Percentiles rank a stretch among this genome's conserved stretches.
Conservation (phyloP, 75 land plant species). For the Cupressus sempervirens region DNA sequence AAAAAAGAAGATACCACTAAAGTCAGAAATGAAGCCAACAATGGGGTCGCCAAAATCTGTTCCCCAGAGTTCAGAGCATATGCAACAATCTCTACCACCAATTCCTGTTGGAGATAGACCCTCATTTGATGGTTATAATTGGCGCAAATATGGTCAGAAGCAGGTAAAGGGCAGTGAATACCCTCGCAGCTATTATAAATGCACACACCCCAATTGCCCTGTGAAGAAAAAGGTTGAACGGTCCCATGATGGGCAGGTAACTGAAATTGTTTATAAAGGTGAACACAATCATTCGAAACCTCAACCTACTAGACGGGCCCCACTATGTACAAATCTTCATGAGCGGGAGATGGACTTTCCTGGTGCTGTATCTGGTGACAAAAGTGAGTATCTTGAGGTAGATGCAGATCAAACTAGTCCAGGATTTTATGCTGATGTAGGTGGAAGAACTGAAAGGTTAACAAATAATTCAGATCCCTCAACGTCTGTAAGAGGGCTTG, state of each 20-base stretch:
- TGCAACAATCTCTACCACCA: constrained; percentile 12
- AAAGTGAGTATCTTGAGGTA: constrained; percentile 3
- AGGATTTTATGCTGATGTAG: neutral
- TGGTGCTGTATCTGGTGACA: neutral
- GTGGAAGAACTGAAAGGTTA: constrained; percentile 5
- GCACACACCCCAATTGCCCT: constrained; percentile 54
- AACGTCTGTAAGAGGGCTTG: constrained; percentile 21
- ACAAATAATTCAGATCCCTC: constrained; percentile 23
- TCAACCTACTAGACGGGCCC: constrained; percentile 32
- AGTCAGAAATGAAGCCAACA: constrained; percentile 1
- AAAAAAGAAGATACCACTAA: neutral
- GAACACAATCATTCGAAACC: constrained; percentile 77
- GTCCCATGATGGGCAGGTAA: constrained; percentile 39
- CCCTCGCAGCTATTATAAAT: constrained; percentile 74
- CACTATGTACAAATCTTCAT: neutral
- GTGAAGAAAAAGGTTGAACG: constrained; percentile 65
- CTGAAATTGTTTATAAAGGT: constrained; percentile 59
- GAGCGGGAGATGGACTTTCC: neutral
- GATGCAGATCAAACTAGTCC: constrained; percentile 8
- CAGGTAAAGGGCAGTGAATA: constrained; percentile 73
- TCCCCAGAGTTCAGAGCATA: constrained; percentile 2
- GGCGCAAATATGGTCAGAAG: constrained; percentile 89
- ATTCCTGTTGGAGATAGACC: constrained; percentile 34
- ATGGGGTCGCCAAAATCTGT: constrained; percentile 8
- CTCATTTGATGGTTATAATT: constrained; percentile 74